Conservation (phyloP, 1,139 yeast genomes). For the Meyerozyma sp. region DNA sequence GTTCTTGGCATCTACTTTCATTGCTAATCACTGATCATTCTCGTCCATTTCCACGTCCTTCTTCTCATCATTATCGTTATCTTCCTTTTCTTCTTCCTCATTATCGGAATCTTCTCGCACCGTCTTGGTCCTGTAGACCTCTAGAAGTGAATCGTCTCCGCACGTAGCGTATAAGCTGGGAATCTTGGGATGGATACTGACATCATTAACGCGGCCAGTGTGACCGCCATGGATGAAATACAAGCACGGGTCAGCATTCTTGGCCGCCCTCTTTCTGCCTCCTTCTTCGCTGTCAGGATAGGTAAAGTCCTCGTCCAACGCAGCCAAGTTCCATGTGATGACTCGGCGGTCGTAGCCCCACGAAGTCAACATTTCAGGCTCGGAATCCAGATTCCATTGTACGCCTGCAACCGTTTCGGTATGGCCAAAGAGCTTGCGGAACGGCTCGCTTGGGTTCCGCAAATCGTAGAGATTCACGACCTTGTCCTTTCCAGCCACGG, state of each 20-base stretch:
- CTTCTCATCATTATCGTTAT: constrained; percentile 17
- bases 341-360: constrained; percentile 49
- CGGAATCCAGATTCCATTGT: constrained; percentile 30
- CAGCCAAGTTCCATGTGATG: constrained; percentile 45
- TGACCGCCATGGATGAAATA: constrained; percentile 57
- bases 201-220: constrained; percentile 46
- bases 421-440: constrained; percentile 49
- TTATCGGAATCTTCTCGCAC: constrained; percentile 38
- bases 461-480: constrained; percentile 46
- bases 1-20: neutral
- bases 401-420: constrained; percentile 35
- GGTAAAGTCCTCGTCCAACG: constrained; percentile 39
- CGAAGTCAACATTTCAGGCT: constrained; percentile 36
- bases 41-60: constrained; percentile 9
- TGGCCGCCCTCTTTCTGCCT: constrained; percentile 19
- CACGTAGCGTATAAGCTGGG: constrained; percentile 38
- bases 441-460: constrained; percentile 41
- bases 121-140: constrained; percentile 50
- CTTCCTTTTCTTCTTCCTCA: constrained; percentile 23
- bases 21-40: neutral
- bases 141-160: constrained; percentile 50
- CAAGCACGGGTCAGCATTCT: constrained; percentile 55
- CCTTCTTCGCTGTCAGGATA: constrained; percentile 25
- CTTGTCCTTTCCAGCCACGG: constrained; percentile 52
- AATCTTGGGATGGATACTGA: constrained; percentile 45